Base-by-base conservation (phyloP, 2,329 filamentous ascomycete species). In the Trichoderma polysporum region DNA sequence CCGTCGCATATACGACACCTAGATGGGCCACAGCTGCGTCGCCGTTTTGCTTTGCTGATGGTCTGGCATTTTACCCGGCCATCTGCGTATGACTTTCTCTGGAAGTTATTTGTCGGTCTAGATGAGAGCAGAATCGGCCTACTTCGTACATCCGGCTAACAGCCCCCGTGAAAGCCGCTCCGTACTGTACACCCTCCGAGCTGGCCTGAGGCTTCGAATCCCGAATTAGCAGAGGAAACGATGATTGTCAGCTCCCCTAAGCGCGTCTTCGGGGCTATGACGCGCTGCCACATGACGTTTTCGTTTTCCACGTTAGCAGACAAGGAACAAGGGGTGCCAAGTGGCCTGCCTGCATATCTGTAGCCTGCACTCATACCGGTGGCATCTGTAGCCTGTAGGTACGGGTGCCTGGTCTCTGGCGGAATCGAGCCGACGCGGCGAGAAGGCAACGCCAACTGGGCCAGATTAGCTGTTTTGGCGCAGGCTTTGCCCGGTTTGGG, bases 381-480 rank as follows among this genome's bases (percentile, higher is more conserved):
- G 22, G 31, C 57, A 61, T 47, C 41, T 37, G 41, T 66, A 39
- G 39, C 64, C 52, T 41, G 45, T 49, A 61, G 64, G 58, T 63
- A 66, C 66, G 61, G 50, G 61, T 68, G 66, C 66, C 66, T 65
- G 52, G 66, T 53, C 58, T 65, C 66, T 65, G 53, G 61, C 66
- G 66, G 66, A 68, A 68, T 65, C 66, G 66, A 68, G 57, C 66
- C 66, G 66, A 68, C 39, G 66, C 59, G 65, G 52, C 66, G 37
- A 61, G 45, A 59, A 68, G 60, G 52, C 59, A 37, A 47, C 61
- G 54, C 66, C 53, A 68, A 59, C 60, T 58, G 66, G 65, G 58
- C 65, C 50, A 49, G 62, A 57, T 66, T 57, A 52, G 62, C 62
- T 61, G 57, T 25, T 47, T 47, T 59, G 47, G 57, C 56, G 50